phyloP scores from a whole-genome alignment of 371 early-diverging fungal genomes.

The Mucor irregularis region DNA sequence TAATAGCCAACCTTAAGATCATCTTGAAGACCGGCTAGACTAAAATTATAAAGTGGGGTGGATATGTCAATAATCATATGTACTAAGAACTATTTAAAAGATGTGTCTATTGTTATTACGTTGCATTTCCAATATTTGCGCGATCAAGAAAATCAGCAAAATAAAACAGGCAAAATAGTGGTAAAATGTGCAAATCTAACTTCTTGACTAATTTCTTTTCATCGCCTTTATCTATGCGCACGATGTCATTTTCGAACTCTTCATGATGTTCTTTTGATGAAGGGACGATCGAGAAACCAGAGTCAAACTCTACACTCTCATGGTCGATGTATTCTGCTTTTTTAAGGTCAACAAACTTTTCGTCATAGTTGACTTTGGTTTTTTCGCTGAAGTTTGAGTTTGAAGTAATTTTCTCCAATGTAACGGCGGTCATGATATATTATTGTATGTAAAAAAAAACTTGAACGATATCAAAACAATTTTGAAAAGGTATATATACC shows the following conservation, averaged over 20 bases:
- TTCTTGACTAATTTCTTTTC: conserved; percentile 31
- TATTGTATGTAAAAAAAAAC: not conserved
- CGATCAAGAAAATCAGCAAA: conserved; percentile 43
- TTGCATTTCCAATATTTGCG: conserved; percentile 40
- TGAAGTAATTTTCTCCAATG: not conserved
- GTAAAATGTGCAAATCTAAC: conserved; percentile 42
- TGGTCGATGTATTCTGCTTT: not conserved
- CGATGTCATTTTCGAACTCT: not conserved
- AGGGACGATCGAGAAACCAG: conserved; percentile 8
- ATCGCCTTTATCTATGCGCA: conserved; percentile 2
- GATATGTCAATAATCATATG: too few species aligned
- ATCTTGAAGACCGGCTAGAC: conserved; percentile 25
- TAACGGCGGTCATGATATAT: too few species aligned
- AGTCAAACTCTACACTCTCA: not conserved
- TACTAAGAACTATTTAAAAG: too few species aligned
- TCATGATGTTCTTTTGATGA: not conserved
- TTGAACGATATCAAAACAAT: not conserved
- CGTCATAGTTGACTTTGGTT: not conserved
- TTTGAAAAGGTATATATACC: not conserved
- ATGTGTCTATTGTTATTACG: too few species aligned
- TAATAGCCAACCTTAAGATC: conserved; percentile 16
- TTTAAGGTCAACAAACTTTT: not conserved
- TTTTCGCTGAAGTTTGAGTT: too few species aligned
- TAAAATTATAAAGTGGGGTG: too few species aligned
- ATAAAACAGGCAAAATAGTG: conserved; percentile 45